Base-by-base conservation (phyloP, 2,329 filamentous ascomycete species). In the Pseudopithomyces maydicus region DNA sequence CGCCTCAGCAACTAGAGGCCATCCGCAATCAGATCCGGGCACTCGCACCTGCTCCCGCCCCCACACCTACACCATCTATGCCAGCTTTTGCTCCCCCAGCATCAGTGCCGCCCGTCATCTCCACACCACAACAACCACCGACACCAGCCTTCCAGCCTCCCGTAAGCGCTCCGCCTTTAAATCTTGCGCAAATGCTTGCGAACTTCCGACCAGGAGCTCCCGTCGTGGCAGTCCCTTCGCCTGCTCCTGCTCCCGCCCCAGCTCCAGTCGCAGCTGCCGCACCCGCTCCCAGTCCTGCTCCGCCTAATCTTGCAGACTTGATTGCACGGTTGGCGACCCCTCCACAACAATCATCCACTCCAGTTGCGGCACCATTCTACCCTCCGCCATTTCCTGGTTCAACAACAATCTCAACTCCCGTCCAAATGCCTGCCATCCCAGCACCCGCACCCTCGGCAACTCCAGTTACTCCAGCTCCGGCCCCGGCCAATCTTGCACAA, bases 1-100 rank as follows among this genome's bases (percentile, higher is more conserved):
- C 89, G 57, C 87, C 88, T 68, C 88, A 93, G 71, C 90, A 96
- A 79, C 84, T 97, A 73, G 87, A 90, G 77, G 86, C 90, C 75
- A 90, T 97, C 77, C 91, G 89, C 77, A 88, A 89, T 74, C 91
- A 95, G 84, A 88, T 97, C 77, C 87, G 89, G 75, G 87, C 88
- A 76, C 84, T 97, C 75, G 85, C 79, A 35, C 86, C 82, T 78
- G 85, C 85, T 71, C 81, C 86, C 76, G 81, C 82, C 39, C 65
- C 69, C n/a, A 62, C 65, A 38, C 67, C 69, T 8, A 59, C 65
- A 32, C 74, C 65, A 32, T 74, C 78, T 19, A 68, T 70, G 70
- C 76, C 66, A n/a, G 20, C 44, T 8, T 62, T 57, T 44, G 61
- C 76, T 32, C 55, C 72, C 55, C 76, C 74, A 42, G 68, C 74